A percentile compares a stretch with the other conserved stretches of the same genome.
phyloP scores from a whole-genome alignment of 2,329 filamentous ascomycete species.

The Verticillium nonalfalfae region DNA sequence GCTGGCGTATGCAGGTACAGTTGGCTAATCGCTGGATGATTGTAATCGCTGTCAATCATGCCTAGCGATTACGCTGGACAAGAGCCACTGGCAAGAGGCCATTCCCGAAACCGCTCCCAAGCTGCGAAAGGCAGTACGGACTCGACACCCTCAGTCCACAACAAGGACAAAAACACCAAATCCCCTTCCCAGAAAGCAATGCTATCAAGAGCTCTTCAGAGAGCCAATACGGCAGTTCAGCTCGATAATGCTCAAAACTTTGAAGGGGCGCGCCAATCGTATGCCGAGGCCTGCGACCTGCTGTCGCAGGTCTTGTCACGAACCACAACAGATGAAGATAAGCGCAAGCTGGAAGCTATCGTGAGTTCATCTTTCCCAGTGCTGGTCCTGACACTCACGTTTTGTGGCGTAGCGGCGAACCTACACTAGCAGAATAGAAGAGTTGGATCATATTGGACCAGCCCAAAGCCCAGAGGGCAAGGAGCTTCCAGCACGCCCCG shows the following conservation, averaged over 20 bases:
- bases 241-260: constrained; percentile 96
- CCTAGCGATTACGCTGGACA: background rate
- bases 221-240: constrained; percentile 91
- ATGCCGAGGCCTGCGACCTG: constrained; percentile 82
- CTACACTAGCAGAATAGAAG: constrained; percentile 83
- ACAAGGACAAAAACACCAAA: constrained; percentile 27
- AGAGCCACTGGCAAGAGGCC: constrained; percentile 22
- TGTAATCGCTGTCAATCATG: background rate
- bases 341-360: constrained; percentile 86
- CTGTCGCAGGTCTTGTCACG: constrained; percentile 81
- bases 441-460: constrained; percentile 68
- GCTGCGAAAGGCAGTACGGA: constrained; percentile 38
- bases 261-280: constrained; percentile 83
- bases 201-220: constrained; percentile 91
- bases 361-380: constrained; percentile 46
- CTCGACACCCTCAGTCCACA: constrained; percentile 27
- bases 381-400: background rate
- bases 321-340: constrained; percentile 80
- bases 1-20: background rate
- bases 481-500: constrained; percentile 65
- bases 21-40: background rate
- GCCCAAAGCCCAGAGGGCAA: constrained; percentile 53
- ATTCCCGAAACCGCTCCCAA: constrained; percentile 40
- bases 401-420: constrained; percentile 61
- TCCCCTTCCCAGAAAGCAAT: constrained; percentile 84